Conservation (phyloP, 2,329 filamentous ascomycete genomes). For the Verticillium nubilum region DNA sequence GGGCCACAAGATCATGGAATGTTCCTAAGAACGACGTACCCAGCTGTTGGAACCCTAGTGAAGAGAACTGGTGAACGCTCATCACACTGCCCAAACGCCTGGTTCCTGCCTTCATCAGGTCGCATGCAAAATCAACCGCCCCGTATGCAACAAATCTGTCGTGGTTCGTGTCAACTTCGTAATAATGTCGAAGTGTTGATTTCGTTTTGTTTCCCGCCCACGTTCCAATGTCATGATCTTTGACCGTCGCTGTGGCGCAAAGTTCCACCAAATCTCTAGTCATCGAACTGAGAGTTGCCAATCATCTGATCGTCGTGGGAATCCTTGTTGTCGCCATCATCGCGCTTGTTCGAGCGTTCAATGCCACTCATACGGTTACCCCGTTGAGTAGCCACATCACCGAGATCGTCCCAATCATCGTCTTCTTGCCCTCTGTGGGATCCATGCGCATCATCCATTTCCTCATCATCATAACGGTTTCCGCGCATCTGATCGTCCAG, state of each 20-base stretch:
- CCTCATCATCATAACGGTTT: conserved; percentile 40
- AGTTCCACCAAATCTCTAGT: not conserved
- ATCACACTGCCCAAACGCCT: conserved; percentile 12
- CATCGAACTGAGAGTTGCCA: conserved; percentile 56
- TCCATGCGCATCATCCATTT: conserved; percentile 52
- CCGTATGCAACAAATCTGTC: conserved; percentile 13
- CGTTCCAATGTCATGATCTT: not conserved
- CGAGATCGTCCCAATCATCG: conserved; percentile 54
- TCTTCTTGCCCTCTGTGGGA: conserved; percentile 32
- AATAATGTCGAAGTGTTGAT: not conserved
- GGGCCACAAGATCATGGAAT: not conserved
- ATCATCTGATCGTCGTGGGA: conserved; percentile 58
- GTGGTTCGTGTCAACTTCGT: conserved; percentile 13
- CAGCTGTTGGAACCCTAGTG: not conserved
- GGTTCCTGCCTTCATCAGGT: conserved; percentile 9
- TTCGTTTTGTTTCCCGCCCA: not conserved
- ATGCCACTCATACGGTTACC: conserved; percentile 61
- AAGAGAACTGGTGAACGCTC: conserved; percentile 1
- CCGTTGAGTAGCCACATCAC: conserved; percentile 46
- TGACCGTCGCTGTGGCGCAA: not conserved
- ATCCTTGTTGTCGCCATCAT: conserved; percentile 23
- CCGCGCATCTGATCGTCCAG: conserved; percentile 78
- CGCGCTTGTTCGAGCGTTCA: conserved; percentile 48
- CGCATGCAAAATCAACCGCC: conserved; percentile 13
- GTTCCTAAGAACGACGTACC: not conserved